Percentiles rank a stretch among this genome's conserved stretches.
These are phyloP conservation scores for Termitomyces sp. DNA, from an alignment of 768 basidiomycete genomes.

Conservation along the genomic window DNA sequence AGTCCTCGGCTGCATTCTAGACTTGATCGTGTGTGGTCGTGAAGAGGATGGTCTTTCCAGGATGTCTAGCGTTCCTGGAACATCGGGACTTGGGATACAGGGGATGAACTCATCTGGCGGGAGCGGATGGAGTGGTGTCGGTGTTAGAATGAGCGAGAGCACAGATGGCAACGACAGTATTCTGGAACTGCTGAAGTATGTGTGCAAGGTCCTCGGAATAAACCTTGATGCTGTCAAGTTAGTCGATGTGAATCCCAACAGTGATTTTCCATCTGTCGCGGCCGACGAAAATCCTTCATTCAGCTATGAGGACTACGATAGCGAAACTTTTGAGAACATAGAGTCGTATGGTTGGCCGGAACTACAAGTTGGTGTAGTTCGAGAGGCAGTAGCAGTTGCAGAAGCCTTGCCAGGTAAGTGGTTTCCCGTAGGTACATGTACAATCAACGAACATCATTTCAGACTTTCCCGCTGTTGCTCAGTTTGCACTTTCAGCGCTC, in stretches of 20 bases:
- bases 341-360: constrained; percentile 90
- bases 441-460: constrained; percentile 6
- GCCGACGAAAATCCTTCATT: not conserved
- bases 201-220: constrained; percentile 79
- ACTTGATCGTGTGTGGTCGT: constrained; percentile 80
- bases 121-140: constrained; percentile 53
- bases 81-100: constrained; percentile 46
- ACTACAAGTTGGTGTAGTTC: constrained; percentile 88
- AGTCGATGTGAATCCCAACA: constrained; percentile 25
- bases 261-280: not conserved
- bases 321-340: constrained; percentile 37
- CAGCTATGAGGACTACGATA: constrained; percentile 27
- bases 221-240: constrained; percentile 70
- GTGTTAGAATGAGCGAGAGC: constrained; percentile 69
- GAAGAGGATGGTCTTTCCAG: constrained; percentile 61
- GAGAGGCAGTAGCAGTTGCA: constrained; percentile 88
- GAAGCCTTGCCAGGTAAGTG: constrained; percentile 83
- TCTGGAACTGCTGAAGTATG: constrained; percentile 67
- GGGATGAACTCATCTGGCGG: constrained; percentile 32
- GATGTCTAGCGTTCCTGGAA: constrained; percentile 35
- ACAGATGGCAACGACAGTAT: constrained; percentile 80
- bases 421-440: not conserved
- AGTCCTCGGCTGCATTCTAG: constrained; percentile 79
- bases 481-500: constrained; percentile 86
- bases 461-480: constrained; percentile 86